These are phyloP conservation scores for Tricholoma hemisulphureum DNA, from an alignment of 768 basidiomycete genomes.

Conservation along the genomic window DNA sequence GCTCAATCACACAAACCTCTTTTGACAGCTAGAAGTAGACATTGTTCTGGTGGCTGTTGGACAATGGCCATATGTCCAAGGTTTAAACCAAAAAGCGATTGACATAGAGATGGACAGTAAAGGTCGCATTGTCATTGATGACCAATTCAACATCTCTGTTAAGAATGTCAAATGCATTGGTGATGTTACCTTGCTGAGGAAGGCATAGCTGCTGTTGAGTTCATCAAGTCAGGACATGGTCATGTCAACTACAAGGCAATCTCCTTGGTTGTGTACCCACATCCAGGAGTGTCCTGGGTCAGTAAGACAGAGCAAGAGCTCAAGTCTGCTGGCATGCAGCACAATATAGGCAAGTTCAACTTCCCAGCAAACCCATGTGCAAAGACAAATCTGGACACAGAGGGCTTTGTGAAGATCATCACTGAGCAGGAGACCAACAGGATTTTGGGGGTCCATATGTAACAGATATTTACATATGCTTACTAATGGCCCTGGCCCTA, in stretches of 20 bases:
- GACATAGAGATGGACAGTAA: conserved; percentile 89
- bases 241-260: conserved; percentile 97
- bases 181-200: conserved; percentile 98
- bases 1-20: not conserved
- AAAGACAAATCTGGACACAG: too few species aligned
- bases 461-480: too few species aligned
- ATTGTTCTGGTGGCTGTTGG: conserved; percentile 96
- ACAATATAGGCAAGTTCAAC: conserved; percentile 92
- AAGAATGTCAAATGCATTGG: too few species aligned
- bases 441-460: conserved; percentile 92
- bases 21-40: conserved; percentile 79
- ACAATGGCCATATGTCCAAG: conserved; percentile 85
- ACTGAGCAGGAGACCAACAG: conserved; percentile 94
- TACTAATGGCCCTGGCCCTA: too few species aligned
- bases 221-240: conserved; percentile 86
- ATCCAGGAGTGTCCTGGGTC: conserved; percentile 92
- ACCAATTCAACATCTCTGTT: conserved; percentile 92
- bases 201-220: conserved; percentile 93
- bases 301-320: conserved; percentile 97
- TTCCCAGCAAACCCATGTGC: conserved; percentile 95
- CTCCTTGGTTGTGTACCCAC: conserved; percentile 95
- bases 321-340: conserved; percentile 83
- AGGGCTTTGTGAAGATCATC: conserved; percentile 93
- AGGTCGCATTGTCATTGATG: conserved; percentile 90
- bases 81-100: conserved; percentile 84